A percentile compares a stretch with the other conserved stretches of the same genome.
Conservation (phyloP, 2,329 filamentous ascomycete species). For the Neofusicoccum cordaticola region DNA sequence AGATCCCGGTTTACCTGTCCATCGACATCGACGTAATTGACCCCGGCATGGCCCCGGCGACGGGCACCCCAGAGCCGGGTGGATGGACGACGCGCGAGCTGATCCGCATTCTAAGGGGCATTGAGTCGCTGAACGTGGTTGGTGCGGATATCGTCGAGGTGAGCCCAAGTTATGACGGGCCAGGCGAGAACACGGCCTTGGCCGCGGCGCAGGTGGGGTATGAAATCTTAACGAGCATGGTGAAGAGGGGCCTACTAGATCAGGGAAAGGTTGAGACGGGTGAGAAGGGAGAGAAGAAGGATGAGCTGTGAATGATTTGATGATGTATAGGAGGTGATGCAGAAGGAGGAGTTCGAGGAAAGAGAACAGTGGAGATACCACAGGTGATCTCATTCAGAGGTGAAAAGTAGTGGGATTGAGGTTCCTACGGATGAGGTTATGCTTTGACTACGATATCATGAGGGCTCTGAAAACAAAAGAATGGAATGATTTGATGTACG, state of each 20-base stretch:
- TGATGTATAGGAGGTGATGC: not conserved
- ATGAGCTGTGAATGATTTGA: constrained; percentile 16
- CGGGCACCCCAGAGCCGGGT: constrained; percentile 84
- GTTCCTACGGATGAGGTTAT: no score
- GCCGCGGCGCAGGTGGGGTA: constrained; percentile 81
- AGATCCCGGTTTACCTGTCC: constrained; percentile 76
- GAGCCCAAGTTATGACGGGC: constrained; percentile 77
- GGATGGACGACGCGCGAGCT: constrained; percentile 89
- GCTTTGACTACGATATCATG: no score
- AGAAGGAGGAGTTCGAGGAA: no score
- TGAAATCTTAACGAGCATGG: constrained; percentile 78
- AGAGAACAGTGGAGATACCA: not conserved
- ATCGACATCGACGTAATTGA: constrained; percentile 82
- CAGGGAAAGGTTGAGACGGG: constrained; percentile 28
- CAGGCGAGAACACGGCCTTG: constrained; percentile 75
- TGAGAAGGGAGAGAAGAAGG: constrained; percentile 18
- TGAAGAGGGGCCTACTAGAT: constrained; percentile 54
- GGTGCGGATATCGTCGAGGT: constrained; percentile 91
- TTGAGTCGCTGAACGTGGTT: constrained; percentile 80
- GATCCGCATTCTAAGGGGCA: constrained; percentile 75
- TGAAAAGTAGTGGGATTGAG: no score
- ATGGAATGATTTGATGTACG: no score
- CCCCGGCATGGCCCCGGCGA: constrained; percentile 70
- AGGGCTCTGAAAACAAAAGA: no score
- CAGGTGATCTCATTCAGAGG: no score